A percentile compares a stretch with the other conserved stretches of the same genome.
Evolutionary conservation across 2,329 filamentous ascomycete species (phyloP).

Genomic region (Grosmannia clavigera): DNA sequence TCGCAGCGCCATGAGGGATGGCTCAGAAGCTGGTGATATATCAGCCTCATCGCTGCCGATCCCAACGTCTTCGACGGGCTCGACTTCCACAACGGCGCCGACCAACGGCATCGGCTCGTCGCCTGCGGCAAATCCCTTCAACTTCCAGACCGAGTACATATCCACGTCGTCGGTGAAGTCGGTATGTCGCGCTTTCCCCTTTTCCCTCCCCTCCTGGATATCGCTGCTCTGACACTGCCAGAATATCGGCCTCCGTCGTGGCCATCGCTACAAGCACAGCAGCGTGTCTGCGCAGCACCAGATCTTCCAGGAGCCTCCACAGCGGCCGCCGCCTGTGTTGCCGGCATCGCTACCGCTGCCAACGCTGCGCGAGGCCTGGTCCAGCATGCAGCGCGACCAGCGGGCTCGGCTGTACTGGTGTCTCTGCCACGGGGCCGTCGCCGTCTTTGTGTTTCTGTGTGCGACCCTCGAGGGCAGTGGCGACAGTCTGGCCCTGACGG

Average conservation of each 20-base stretch:
- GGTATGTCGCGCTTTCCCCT: constrained; percentile 31
- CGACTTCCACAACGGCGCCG: not conserved
- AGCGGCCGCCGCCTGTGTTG: constrained; percentile 72
- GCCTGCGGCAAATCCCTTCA: constrained; percentile 47
- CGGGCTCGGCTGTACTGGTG: constrained; percentile 78
- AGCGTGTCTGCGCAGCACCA: constrained; percentile 81
- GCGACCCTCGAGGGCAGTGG: constrained; percentile 37
- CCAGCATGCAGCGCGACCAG: constrained; percentile 82
- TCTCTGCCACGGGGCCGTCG: constrained; percentile 72
- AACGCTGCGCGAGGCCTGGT: constrained; percentile 75
- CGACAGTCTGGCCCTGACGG: constrained; percentile 81
- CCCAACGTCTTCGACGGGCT: not conserved
- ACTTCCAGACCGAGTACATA: constrained; percentile 77
- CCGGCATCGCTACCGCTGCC: constrained; percentile 88
- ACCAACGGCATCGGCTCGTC: not conserved
- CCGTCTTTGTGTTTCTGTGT: constrained; percentile 73
- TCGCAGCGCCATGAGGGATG: not conserved
- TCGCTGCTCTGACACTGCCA: constrained; percentile 21
- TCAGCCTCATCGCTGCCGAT: not conserved
- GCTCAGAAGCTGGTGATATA: not conserved
- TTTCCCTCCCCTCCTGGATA: not conserved
- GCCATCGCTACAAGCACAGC: constrained; percentile 96
- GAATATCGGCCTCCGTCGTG: constrained; percentile 83
- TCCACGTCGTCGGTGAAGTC: constrained; percentile 67
- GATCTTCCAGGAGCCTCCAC: constrained; percentile 88